These are phyloP conservation scores for Fusarium mangiferae DNA, from an alignment of 2,329 filamentous ascomycete genomes.

Conservation along the genomic window DNA sequence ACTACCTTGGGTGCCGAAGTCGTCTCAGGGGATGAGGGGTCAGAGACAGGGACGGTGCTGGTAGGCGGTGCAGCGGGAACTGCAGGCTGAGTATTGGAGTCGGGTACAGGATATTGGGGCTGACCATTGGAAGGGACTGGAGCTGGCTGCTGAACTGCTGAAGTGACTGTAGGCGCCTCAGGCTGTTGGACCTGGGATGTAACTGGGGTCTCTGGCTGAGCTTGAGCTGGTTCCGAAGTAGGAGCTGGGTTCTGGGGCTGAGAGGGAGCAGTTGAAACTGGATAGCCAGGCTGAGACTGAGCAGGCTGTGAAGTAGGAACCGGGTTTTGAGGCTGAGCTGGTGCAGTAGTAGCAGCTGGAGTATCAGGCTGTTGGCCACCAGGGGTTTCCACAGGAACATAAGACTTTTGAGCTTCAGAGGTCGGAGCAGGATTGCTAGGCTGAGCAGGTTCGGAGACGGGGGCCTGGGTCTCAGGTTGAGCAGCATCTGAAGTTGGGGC, in stretches of 20 bases:
- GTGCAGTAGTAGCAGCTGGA: slow-evolving; percentile 1
- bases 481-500: slow-evolving; percentile 18
- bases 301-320: background rate
- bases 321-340: slow-evolving; percentile 5
- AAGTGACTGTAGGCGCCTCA: slow-evolving; percentile 4
- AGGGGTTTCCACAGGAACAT: slow-evolving; percentile 14
- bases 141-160: slow-evolving; percentile 12
- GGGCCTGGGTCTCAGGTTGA: slow-evolving; percentile 7
- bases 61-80: slow-evolving; percentile 8
- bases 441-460: slow-evolving; percentile 20
- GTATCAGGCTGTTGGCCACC: slow-evolving; percentile 9
- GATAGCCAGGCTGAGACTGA: background rate
- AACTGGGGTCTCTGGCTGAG: background rate
- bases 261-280: background rate
- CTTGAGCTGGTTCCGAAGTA: background rate
- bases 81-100: slow-evolving; percentile 3
- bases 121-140: slow-evolving; percentile 10
- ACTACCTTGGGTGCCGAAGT: slow-evolving; percentile 13
- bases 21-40: slow-evolving; percentile 19
- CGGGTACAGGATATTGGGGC: slow-evolving; percentile 4
- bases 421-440: slow-evolving; percentile 10
- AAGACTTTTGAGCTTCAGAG: slow-evolving; percentile 16
- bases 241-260: background rate
- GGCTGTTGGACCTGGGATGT: background rate
- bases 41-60: slow-evolving; percentile 10